A percentile compares a stretch with the other conserved stretches of the same genome.
phyloP scores from a whole-genome alignment of 2,329 filamentous ascomycete genomes.

The Alternaria dauci region DNA sequence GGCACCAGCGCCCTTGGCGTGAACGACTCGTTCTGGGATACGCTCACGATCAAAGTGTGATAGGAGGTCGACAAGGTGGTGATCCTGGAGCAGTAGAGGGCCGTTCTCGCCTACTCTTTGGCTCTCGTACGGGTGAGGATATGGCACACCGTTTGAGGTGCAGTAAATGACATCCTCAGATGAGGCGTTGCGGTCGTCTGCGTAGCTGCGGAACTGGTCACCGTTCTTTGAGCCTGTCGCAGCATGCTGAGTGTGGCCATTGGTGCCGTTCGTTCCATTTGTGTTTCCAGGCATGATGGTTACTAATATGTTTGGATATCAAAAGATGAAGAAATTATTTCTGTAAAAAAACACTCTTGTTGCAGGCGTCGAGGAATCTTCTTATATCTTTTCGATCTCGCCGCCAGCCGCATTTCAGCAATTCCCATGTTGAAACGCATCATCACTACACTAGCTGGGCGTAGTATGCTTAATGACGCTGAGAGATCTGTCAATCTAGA shows the following conservation, averaged over 20 bases:
- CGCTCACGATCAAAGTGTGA: constrained; percentile 62
- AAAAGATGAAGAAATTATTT: background rate
- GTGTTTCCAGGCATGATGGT: constrained; percentile 18
- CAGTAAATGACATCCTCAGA: constrained; percentile 61
- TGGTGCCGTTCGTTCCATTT: constrained; percentile 10
- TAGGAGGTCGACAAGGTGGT: constrained; percentile 59
- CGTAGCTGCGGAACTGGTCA: constrained; percentile 53
- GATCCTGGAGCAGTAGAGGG: constrained; percentile 64
- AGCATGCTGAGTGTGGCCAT: constrained; percentile 21
- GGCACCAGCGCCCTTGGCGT: constrained; percentile 60
- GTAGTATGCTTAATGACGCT: constrained; percentile 29
- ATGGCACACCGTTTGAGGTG: constrained; percentile 65
- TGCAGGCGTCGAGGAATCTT: background rate
- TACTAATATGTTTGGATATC: background rate
- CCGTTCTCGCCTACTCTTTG: constrained; percentile 67
- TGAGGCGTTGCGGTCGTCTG: constrained; percentile 55
- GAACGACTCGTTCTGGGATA: constrained; percentile 61
- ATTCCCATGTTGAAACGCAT: constrained; percentile 12
- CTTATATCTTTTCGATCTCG: constrained; percentile 8
- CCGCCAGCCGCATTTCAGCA: background rate
- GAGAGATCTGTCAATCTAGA: constrained; percentile 17
- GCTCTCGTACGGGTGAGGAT: constrained; percentile 66
- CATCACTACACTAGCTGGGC: constrained; percentile 18
- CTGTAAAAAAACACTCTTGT: background rate
- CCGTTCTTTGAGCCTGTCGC: constrained; percentile 43